Base-by-base conservation (phyloP, 2,329 filamentous ascomycete species). In the Decorospora gaudefroyi region DNA sequence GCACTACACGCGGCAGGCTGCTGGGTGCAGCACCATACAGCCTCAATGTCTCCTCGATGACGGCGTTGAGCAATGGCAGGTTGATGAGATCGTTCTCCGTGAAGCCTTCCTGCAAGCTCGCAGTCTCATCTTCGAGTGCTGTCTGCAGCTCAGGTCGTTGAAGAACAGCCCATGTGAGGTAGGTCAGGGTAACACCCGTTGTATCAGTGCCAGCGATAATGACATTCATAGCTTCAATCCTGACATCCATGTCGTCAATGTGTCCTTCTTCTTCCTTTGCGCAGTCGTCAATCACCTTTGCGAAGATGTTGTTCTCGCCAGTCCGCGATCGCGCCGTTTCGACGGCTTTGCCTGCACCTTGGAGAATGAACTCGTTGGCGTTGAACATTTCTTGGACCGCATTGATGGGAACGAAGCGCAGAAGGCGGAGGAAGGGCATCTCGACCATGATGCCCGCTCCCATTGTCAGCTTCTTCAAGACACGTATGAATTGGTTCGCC, bases 1-100 rank as follows among this genome's bases (percentile, higher is more conserved):
- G 71, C 0, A 68, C 64, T 0, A 68, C 62, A n/a, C 72, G 60
- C 3, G 70, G 70, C 4, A 73, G 47, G 32, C 57, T 64, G 16
- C 59, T 63, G 2, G 69, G 69, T 5, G 65, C 70, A 11, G 68
- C 64, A 18, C 64, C 61, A 34, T 69, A 70, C 0, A 73, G 46
- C 7, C 72, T 54, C 0, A 73, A 46, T 1, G 71, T 71, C 40
- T 75, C 73, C n/a, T 70, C 55, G 22, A 74, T 69, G 10, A 71
- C 66, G 0, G 65, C 64, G 22, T 71, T 65, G 2, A 74, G 60
- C 4, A 71, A 21, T 4, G 69, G 65, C 2, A 69, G 55, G 2
- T 32, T 36, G 8, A 68, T 67, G 0, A 72, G 46, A n/a, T 70
- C 60, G 28, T 63, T 56, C 21, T 68, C 63, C 0, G 39, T 54